A percentile compares a stretch with the other conserved stretches of the same genome.
Conservation (phyloP, 345 rosid genomes). For the Linum lewisii region DNA sequence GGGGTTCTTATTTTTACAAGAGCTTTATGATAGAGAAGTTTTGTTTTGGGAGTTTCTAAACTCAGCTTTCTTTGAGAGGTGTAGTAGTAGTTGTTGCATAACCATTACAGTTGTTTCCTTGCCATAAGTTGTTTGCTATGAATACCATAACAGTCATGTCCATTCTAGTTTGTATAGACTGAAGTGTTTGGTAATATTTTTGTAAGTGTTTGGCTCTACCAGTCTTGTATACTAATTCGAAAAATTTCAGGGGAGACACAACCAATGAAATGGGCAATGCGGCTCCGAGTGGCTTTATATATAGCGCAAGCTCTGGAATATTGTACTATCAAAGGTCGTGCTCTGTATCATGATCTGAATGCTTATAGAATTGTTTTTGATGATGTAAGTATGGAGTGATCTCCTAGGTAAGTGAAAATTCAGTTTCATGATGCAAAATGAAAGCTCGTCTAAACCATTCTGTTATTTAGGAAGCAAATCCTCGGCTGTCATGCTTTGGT, state of each 20-base stretch:
- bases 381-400: background rate
- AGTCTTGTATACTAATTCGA: background rate
- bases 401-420: background rate
- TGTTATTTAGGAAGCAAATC: conserved; percentile 1
- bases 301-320: conserved; percentile 2
- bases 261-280: conserved; percentile 7
- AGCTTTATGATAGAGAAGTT: background rate
- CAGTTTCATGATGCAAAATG: background rate
- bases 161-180: too few relatives aligned
- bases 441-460: background rate
- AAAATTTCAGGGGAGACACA: conserved; percentile 2
- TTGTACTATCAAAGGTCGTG: conserved; percentile 2
- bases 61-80: background rate
- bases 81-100: too few relatives aligned
- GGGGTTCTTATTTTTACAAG: background rate
- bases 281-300: conserved; percentile 1
- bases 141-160: too few relatives aligned
- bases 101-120: too few relatives aligned
- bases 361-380: conserved; percentile 5
- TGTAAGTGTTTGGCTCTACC: background rate
- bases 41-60: background rate
- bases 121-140: too few relatives aligned
- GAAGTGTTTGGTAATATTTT: too few relatives aligned
- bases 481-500: conserved; percentile 3
- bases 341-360: conserved; percentile 6